Percentiles rank a stretch among this genome's conserved stretches.
These are phyloP conservation scores for Millerozyma miso DNA, from an alignment of 805 yeast species.

Conservation along the genomic window DNA sequence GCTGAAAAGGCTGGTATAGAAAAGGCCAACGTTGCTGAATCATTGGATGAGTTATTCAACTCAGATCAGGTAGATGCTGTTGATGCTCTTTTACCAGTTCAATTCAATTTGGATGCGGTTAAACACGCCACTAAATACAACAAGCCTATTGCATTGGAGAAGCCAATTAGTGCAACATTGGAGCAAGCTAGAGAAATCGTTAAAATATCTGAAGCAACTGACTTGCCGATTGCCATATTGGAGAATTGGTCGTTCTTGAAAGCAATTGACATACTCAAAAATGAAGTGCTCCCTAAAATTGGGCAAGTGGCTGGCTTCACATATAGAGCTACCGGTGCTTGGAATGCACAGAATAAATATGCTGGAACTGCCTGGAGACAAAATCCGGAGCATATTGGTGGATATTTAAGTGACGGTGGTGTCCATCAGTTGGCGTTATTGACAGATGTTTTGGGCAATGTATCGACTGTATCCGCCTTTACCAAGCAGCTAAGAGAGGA, in stretches of 20 bases:
- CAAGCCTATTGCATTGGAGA: slow-evolving; percentile 81
- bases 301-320: slow-evolving; percentile 72
- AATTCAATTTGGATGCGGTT: slow-evolving; percentile 65
- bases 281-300: slow-evolving; percentile 57
- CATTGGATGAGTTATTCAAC: slow-evolving; percentile 58
- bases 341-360: slow-evolving; percentile 57
- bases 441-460: slow-evolving; percentile 75
- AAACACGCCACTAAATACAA: slow-evolving; percentile 64
- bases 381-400: slow-evolving; percentile 89
- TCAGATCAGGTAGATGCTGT: slow-evolving; percentile 70
- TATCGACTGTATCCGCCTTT: slow-evolving; percentile 66
- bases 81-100: slow-evolving; percentile 89
- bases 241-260: slow-evolving; percentile 84
- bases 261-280: slow-evolving; percentile 49
- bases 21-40: slow-evolving; percentile 49
- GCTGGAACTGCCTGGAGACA: slow-evolving; percentile 79
- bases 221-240: slow-evolving; percentile 67
- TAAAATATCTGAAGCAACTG: slow-evolving; percentile 53
- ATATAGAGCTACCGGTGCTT: slow-evolving; percentile 71
- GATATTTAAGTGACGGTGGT: slow-evolving; percentile 91
- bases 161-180: slow-evolving; percentile 87
- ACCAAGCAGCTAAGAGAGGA: slow-evolving; percentile 72
- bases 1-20: slow-evolving; percentile 59
- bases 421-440: slow-evolving; percentile 90
- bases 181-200: slow-evolving; percentile 81